A percentile compares a stretch with the other conserved stretches of the same genome.
phyloP scores from a whole-genome alignment of 1,139 yeast genomes.

The Hansenula lynferdii region DNA sequence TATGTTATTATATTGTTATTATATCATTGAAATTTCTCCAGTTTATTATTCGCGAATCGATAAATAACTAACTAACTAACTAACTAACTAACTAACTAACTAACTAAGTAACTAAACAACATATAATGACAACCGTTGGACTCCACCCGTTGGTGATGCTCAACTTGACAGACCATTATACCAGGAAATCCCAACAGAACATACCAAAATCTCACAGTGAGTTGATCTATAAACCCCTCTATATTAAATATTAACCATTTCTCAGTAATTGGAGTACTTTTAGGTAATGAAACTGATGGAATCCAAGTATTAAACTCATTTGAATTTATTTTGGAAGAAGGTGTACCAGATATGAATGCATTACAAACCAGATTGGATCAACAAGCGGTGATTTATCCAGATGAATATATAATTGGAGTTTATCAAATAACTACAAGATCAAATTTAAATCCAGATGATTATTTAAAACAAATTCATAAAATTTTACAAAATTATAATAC shows the following conservation, averaged over 20 bases:
- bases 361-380: conserved; percentile 8
- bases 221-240: no score
- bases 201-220: not conserved
- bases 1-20: no score
- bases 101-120: no score
- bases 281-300: conserved; percentile 3
- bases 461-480: not conserved
- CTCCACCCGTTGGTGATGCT: conserved; percentile 16
- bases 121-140: no score
- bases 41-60: no score
- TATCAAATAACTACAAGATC: conserved; percentile 3
- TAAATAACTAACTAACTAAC: no score
- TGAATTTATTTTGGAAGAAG: conserved; percentile 4
- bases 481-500: not conserved
- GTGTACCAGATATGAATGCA: conserved; percentile 1
- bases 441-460: not conserved
- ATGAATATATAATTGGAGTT: conserved; percentile 10
- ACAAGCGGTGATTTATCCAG: conserved; percentile 7
- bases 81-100: no score
- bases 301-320: conserved; percentile 8
- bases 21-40: no score
- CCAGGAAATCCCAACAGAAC: conserved; percentile 7
- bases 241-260: no score
- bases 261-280: conserved; percentile 3
- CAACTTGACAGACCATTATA: conserved; percentile 16